Evolutionary conservation across 2,329 filamentous ascomycete genomes (phyloP).

Genomic region (Penicillium capsulatum): DNA sequence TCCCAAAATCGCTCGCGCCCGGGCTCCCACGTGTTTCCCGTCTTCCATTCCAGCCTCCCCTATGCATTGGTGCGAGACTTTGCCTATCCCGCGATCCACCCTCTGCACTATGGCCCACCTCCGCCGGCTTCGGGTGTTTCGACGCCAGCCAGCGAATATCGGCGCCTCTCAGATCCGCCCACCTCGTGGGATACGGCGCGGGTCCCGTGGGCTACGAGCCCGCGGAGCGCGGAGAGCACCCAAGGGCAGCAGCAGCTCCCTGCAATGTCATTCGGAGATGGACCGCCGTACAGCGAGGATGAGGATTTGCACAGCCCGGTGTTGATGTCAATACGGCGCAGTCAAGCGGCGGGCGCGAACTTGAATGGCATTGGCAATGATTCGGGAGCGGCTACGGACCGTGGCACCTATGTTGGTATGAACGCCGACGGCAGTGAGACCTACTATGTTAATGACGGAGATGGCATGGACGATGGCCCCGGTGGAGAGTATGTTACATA

Average conservation of each 20-base stretch:
- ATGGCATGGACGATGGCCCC: conserved; percentile 59
- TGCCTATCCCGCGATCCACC: conserved; percentile 77
- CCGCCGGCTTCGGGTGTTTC: conserved; percentile 72
- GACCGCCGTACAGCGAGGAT: conserved; percentile 91
- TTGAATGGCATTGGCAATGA: conserved; percentile 40
- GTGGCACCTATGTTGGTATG: conserved; percentile 63
- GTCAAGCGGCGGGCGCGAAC: conserved; percentile 57
- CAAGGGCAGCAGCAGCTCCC: conserved; percentile 64
- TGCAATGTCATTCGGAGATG: conserved; percentile 78
- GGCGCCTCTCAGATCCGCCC: conserved; percentile 74
- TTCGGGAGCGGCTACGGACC: conserved; percentile 41
- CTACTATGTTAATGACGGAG: conserved; percentile 68
- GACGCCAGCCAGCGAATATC: conserved; percentile 77
- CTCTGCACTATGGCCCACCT: conserved; percentile 90
- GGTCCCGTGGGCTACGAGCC: conserved; percentile 52
- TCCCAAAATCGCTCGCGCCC: conserved; percentile 65
- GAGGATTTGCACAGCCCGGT: conserved; percentile 88
- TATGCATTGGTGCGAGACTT: conserved; percentile 96
- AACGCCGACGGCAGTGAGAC: conserved; percentile 68
- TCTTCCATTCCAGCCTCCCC: conserved; percentile 77
- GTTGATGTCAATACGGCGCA: conserved; percentile 77
- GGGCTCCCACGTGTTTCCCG: conserved; percentile 73
- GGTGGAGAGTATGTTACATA: conserved; percentile 80
- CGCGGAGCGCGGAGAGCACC: conserved; percentile 46
- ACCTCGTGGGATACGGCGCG: conserved; percentile 68